Base-by-base conservation (phyloP, 139 green algal species). In the Penium margaritaceum region DNA sequence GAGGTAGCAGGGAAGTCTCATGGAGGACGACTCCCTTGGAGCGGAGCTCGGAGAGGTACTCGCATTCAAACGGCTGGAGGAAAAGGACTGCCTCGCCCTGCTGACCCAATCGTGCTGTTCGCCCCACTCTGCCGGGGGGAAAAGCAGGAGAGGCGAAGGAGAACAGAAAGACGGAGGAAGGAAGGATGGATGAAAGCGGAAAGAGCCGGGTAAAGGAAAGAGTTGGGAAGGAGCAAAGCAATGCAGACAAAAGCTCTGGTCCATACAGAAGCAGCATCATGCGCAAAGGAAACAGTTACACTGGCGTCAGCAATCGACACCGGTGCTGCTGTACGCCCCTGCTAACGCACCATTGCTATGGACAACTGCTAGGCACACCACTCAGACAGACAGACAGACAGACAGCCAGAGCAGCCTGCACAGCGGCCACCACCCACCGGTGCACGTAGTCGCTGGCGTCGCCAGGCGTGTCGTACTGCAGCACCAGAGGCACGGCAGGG, bases 381-480 rank as follows among this genome's bases (percentile, higher is more conserved):
- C n/a, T n/a, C n/a, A n/a, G n/a, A n/a, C n/a, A n/a, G n/a, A n/a
- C n/a, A n/a, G n/a, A n/a, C n/a, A n/a, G n/a, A n/a, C n/a, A n/a
- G n/a, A n/a, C n/a, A n/a, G n/a, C n/a, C n/a, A n/a, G n/a, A n/a
- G n/a, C n/a, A n/a, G n/a, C n/a, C n/a, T n/a, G n/a, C n/a, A n/a
- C n/a, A n/a, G n/a, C n/a, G n/a, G n/a, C n/a, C n/a, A n/a, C n/a
- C n/a, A n/a, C 29, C 7, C 67, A 75, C 73, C 74, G 60, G 54
- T 84, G 77, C 19, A 85, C 84, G 78, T 86, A 90, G 71, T 97
- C 91, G 34, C 84, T 67, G 2, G 87, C 84, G 21, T 93, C 90
- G 0, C 88, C 88, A 0, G 93, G 89, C 21, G 92, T 80, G 72
- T 98, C 93, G 58, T 91, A 95, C 85, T 98, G 92, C 5, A 98